phyloP scores from a whole-genome alignment of 2,329 filamentous ascomycete genomes.

The Metarhizium robertsii region DNA sequence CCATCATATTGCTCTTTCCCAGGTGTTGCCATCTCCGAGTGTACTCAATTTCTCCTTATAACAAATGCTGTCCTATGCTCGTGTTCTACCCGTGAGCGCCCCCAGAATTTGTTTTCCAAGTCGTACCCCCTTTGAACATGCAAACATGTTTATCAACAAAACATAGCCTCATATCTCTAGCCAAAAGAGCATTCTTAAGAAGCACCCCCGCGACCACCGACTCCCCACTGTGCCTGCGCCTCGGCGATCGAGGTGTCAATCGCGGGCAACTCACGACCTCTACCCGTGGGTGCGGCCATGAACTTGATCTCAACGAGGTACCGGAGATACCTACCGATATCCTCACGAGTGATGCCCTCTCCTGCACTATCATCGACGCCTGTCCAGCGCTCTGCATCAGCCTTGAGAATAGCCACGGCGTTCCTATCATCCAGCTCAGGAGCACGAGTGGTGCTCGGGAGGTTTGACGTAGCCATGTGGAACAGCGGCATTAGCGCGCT shows the following conservation, averaged over 20 bases:
- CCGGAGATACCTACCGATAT: slow-evolving; percentile 17
- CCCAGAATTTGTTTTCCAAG: no score
- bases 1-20: no score
- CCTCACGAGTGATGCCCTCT: slow-evolving; percentile 17
- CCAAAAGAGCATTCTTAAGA: no score
- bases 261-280: slow-evolving; percentile 16
- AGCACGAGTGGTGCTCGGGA: slow-evolving; percentile 58
- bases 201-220: neutral
- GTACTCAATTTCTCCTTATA: no score
- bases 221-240: neutral
- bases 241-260: neutral
- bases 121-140: no score
- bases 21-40: no score
- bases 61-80: no score
- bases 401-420: slow-evolving; percentile 52
- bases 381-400: slow-evolving; percentile 50
- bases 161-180: no score
- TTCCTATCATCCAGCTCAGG: slow-evolving; percentile 56
- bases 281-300: slow-evolving; percentile 17
- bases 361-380: slow-evolving; percentile 46
- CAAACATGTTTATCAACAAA: no score
- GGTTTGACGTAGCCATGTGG: slow-evolving; percentile 54
- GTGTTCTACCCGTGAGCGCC: no score
- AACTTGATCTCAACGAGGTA: slow-evolving; percentile 21
- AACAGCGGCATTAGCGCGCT: slow-evolving; percentile 49